A percentile compares a stretch with the other conserved stretches of the same genome.
These are phyloP conservation scores for Fusarium sp. DNA, from an alignment of 2,329 filamentous ascomycete genomes.

Conservation along the genomic window DNA sequence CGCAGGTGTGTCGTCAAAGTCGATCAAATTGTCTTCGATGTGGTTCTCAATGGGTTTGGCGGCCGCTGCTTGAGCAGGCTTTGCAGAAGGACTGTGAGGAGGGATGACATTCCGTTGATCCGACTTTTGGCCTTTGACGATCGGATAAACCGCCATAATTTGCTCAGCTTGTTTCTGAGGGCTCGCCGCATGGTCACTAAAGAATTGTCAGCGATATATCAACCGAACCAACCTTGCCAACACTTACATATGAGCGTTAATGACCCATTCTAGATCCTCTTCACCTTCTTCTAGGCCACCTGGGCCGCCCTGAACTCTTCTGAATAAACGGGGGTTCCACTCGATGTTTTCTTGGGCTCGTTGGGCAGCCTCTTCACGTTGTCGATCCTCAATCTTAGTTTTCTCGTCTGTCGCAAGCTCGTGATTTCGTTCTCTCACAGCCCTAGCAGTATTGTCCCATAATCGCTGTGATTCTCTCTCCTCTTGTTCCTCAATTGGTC, in stretches of 20 bases:
- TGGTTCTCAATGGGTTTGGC: constrained; percentile 35
- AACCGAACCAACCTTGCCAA: not conserved
- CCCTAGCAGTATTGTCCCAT: constrained; percentile 83
- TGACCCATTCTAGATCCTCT: constrained; percentile 93
- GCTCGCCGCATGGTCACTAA: constrained; percentile 55
- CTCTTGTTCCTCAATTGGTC: constrained; percentile 85
- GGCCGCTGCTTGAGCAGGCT: constrained; percentile 15
- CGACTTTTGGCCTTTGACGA: constrained; percentile 78
- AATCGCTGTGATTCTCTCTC: constrained; percentile 89
- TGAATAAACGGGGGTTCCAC: constrained; percentile 90
- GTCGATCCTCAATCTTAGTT: constrained; percentile 92
- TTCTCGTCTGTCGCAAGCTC: constrained; percentile 93
- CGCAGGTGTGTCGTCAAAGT: constrained; percentile 58
- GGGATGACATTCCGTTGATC: constrained; percentile 65
- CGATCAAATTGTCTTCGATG: constrained; percentile 58
- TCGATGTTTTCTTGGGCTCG: constrained; percentile 81
- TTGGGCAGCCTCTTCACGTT: constrained; percentile 86
- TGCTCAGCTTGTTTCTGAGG: constrained; percentile 79
- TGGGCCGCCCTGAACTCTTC: constrained; percentile 74
- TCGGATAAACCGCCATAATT: constrained; percentile 85
- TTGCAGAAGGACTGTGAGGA: constrained; percentile 46
- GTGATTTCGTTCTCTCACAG: constrained; percentile 86
- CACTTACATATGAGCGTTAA: constrained; percentile 83
- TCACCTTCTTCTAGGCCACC: constrained; percentile 80
- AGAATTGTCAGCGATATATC: constrained; percentile 20